Conservation (phyloP, 805 yeast genomes). For the Candida incommunis region DNA sequence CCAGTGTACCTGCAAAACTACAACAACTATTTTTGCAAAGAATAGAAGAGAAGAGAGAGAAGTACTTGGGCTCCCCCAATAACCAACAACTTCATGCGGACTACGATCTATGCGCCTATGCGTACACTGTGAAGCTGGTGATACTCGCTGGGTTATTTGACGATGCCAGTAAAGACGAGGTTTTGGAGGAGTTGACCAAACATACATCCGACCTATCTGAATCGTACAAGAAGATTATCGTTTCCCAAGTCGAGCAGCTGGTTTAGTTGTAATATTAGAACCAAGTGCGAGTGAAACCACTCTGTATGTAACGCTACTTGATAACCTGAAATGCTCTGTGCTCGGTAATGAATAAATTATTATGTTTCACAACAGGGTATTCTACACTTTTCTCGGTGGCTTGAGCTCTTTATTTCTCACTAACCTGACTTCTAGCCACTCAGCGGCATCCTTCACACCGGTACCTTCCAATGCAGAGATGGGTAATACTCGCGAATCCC, state of each 20-base stretch:
- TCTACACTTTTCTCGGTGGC: conserved; percentile 28
- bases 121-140: not conserved
- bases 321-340: too few species aligned
- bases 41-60: not conserved
- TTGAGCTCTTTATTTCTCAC: conserved; percentile 48
- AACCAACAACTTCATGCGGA: not conserved
- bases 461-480: conserved; percentile 68
- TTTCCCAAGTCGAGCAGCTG: not conserved
- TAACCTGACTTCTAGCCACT: conserved; percentile 71
- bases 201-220: not conserved
- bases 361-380: not conserved
- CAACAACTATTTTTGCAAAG: not conserved
- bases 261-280: not conserved
- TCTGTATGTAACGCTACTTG: too few species aligned
- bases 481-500: conserved; percentile 83
- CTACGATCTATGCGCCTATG: not conserved
- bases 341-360: too few species aligned
- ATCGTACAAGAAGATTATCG: not conserved
- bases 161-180: not conserved
- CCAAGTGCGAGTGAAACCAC: too few species aligned
- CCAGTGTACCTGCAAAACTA: not conserved
- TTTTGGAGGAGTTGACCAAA: not conserved
- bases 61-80: not conserved
- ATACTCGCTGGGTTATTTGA: not conserved
- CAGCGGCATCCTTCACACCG: conserved; percentile 76